Evolutionary conservation across 441 rosid species (phyloP), one percentile per base, ranked within the genome.

Genomic region (Adansonia rubrostipa): DNA sequence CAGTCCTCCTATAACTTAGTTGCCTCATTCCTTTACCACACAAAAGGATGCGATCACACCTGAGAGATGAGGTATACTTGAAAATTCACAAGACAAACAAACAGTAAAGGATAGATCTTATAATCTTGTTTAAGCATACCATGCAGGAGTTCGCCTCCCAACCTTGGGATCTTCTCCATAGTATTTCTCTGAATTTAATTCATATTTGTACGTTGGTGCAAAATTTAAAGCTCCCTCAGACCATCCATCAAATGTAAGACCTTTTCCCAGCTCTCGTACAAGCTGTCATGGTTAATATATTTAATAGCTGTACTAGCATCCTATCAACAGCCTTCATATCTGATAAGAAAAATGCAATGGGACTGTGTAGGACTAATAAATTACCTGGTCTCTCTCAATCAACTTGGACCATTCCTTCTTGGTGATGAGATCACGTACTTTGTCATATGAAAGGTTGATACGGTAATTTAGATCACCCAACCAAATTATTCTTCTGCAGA

Each of bases 391-490:
- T 71, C 78, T 80, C 87, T 94, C 97, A 22, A 81, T 67, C 80
- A 96, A 86, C 74, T 86, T 71, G 36, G 94, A 85, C 97, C 97
- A 96, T 71, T 92, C 85, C 86, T 80, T 87, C 83, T 67, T 86
- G 66, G 89, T 85, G 69, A 96, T 88, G 56, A 92, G 85, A 61
- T 92, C 93, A 64, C 81, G 81, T 44, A 88, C 84, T 86, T 85
- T 84, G 75, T 96, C 92, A 76, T 94, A 94, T 2, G 97, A 82
- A 83, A 92, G 70, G 84, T 90, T 93, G 80, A 96, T 88, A 28
- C 98, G 91, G 79, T 92, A 96, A 82, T 96, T 96, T 78, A 96
- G 86, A 84, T 96, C 99, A 42, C 98, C 99, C 76, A 96, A 80
- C 99, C 98, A 96, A 50, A 96, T 86, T 65, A 96, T 82, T 85